phyloP scores from a whole-genome alignment of 164 flowering plant genomes.

The Kalanchoe fedtschenkoi region DNA sequence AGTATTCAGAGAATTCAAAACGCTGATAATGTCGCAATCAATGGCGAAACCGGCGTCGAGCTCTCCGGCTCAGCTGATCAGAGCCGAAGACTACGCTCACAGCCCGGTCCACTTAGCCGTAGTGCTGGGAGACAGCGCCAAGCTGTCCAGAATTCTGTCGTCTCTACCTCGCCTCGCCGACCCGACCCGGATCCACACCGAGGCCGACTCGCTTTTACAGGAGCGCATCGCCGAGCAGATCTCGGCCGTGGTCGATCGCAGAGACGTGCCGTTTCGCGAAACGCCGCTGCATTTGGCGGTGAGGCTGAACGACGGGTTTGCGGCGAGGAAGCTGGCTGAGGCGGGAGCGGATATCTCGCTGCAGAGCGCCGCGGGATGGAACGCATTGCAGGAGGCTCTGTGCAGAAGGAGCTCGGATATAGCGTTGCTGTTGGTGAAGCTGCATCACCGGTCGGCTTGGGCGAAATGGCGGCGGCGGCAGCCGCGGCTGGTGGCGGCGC shows the following conservation, averaged over 20 bases:
- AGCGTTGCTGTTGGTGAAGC: slow-evolving; percentile 37
- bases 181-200: slow-evolving; percentile 43
- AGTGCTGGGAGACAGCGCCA: slow-evolving; percentile 43
- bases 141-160: slow-evolving; percentile 44
- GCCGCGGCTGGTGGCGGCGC: slow-evolving; percentile 63
- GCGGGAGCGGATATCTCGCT: slow-evolving; percentile 85
- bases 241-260: slow-evolving; percentile 67
- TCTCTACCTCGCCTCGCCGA: slow-evolving; percentile 56
- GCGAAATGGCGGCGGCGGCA: slow-evolving; percentile 86
- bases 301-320: slow-evolving; percentile 39
- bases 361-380: slow-evolving; percentile 85
- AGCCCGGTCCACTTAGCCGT: slow-evolving; percentile 83
- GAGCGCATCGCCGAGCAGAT: slow-evolving; percentile 56
- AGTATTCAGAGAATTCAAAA: background rate
- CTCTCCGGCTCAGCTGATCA: slow-evolving; percentile 15
- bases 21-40: background rate
- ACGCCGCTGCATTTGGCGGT: slow-evolving; percentile 90
- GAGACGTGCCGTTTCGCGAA: slow-evolving; percentile 70
- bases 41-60: slow-evolving; percentile 21
- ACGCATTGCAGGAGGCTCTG: slow-evolving; percentile 72
- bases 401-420: slow-evolving; percentile 43
- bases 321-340: slow-evolving; percentile 40
- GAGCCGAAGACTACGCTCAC: slow-evolving; percentile 47
- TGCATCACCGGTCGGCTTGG: slow-evolving; percentile 71
- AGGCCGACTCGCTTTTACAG: slow-evolving; percentile 62